Conservation (phyloP, 2,329 filamentous ascomycete species). For the Ascosphaera pollenicola region DNA sequence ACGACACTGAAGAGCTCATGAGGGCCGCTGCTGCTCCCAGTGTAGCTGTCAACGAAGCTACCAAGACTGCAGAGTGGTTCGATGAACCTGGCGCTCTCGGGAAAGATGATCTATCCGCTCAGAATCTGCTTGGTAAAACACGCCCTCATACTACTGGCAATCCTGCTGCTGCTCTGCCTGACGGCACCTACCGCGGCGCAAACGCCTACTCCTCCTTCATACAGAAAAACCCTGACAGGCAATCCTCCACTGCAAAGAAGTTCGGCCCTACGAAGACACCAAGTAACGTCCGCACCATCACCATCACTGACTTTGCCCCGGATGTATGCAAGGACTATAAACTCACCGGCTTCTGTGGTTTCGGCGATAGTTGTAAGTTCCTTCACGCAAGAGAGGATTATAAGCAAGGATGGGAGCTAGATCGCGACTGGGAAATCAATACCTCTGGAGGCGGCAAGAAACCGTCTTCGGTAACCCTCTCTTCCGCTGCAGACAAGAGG, state of each 20-base stretch:
- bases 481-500: conserved; percentile 20
- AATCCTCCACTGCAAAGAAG: conserved; percentile 33
- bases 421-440: conserved; percentile 77
- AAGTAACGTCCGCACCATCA: conserved; percentile 77
- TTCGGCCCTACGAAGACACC: conserved; percentile 73
- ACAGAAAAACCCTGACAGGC: conserved; percentile 48
- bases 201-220: conserved; percentile 55
- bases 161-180: conserved; percentile 11
- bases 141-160: conserved; percentile 7
- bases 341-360: conserved; percentile 47
- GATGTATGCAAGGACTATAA: conserved; percentile 95
- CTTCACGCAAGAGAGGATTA: conserved; percentile 40
- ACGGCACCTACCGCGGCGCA: conserved; percentile 57
- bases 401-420: conserved; percentile 87
- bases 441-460: conserved; percentile 37
- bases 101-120: conserved; percentile 26
- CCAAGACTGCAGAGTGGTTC: conserved; percentile 75
- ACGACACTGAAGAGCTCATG: conserved; percentile 25
- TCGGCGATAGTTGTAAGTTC: conserved; percentile 59
- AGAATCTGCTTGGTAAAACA: conserved; percentile 21
- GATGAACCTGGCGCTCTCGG: conserved; percentile 33
- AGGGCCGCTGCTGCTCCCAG: too few relatives aligned
- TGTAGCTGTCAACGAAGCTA: conserved; percentile 54
- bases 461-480: conserved; percentile 24
- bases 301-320: conserved; percentile 71